Conservation (phyloP, 2,329 filamentous ascomycete genomes). For the Aspergillus fumigatus region DNA sequence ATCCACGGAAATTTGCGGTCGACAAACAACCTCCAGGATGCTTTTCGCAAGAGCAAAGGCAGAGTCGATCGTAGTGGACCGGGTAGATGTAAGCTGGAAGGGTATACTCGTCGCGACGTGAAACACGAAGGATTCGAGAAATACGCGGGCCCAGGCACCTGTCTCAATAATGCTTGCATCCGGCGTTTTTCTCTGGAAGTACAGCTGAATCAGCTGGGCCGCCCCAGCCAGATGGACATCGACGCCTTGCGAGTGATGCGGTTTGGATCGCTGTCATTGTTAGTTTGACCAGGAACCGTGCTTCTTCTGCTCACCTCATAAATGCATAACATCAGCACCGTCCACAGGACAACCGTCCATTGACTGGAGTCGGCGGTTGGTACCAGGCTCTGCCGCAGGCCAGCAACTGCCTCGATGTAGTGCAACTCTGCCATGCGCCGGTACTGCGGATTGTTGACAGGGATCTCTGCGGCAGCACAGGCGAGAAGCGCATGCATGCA, state of each 20-base stretch:
- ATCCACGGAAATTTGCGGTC: background rate
- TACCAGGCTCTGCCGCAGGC: slow-evolving; percentile 4
- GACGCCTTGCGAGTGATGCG: slow-evolving; percentile 13
- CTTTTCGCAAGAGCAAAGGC: slow-evolving; percentile 14
- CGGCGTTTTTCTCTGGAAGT: background rate
- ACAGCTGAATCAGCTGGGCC: slow-evolving; percentile 16
- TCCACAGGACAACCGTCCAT: slow-evolving; percentile 12
- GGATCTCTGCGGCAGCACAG: slow-evolving; percentile 19
- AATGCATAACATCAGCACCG: slow-evolving; percentile 20
- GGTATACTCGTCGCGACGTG: slow-evolving; percentile 23
- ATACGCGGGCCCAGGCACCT: slow-evolving; percentile 13
- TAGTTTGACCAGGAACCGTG: background rate
- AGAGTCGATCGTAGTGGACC: slow-evolving; percentile 12
- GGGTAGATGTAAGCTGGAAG: slow-evolving; percentile 11
- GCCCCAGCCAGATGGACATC: slow-evolving; percentile 20
- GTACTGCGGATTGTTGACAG: slow-evolving; percentile 4
- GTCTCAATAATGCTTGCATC: background rate
- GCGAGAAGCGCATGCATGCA: slow-evolving; percentile 22
- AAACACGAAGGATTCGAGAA: slow-evolving; percentile 24
- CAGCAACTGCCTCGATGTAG: slow-evolving; percentile 15
- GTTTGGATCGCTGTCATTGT: slow-evolving; percentile 13
- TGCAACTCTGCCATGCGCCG: slow-evolving; percentile 12
- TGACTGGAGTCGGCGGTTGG: background rate
- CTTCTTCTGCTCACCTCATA: slow-evolving; percentile 16
- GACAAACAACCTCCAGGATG: slow-evolving; percentile 5